These are phyloP conservation scores for Phialocephala subalpina DNA, from an alignment of 2,329 filamentous ascomycete genomes.

Conservation along the genomic window DNA sequence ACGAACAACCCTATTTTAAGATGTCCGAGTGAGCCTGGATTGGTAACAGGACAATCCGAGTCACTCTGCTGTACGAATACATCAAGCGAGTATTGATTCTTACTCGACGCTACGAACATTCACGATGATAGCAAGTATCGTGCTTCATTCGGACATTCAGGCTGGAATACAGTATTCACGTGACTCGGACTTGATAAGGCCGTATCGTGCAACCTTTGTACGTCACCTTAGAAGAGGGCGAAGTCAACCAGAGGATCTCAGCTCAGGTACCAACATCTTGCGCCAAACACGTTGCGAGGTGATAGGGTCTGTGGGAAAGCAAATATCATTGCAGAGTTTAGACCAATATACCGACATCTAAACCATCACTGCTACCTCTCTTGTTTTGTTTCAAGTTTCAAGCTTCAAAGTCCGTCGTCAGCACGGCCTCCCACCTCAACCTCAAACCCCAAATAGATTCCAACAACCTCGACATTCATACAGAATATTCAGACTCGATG, in stretches of 20 bases:
- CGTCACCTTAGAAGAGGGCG: not conserved
- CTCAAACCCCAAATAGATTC: slow-evolving; percentile 7
- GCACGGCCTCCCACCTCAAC: slow-evolving; percentile 4
- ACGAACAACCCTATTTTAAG: slow-evolving; percentile 5
- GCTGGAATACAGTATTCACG: not conserved
- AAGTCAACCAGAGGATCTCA: not conserved
- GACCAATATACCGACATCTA: not conserved
- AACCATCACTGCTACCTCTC: slow-evolving; percentile 12
- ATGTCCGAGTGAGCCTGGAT: not conserved
- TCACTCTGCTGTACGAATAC: not conserved
- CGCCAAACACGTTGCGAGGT: not conserved
- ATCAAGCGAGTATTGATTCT: not conserved
- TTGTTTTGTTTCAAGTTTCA: slow-evolving; percentile 9
- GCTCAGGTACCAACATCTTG: not conserved
- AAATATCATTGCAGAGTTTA: not conserved
- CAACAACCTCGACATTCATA: not conserved
- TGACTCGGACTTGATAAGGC: not conserved
- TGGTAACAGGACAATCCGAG: not conserved
- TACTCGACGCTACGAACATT: not conserved
- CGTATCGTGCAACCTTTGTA: not conserved
- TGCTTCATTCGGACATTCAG: not conserved
- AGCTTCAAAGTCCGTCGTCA: not conserved
- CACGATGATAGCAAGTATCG: not conserved
- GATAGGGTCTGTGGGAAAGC: slow-evolving; percentile 1
- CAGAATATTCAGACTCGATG: not conserved